A percentile compares a stretch with the other conserved stretches of the same genome.
Conservation (phyloP, 2,329 filamentous ascomycete species). For the Trichoderma cornu-damae region DNA sequence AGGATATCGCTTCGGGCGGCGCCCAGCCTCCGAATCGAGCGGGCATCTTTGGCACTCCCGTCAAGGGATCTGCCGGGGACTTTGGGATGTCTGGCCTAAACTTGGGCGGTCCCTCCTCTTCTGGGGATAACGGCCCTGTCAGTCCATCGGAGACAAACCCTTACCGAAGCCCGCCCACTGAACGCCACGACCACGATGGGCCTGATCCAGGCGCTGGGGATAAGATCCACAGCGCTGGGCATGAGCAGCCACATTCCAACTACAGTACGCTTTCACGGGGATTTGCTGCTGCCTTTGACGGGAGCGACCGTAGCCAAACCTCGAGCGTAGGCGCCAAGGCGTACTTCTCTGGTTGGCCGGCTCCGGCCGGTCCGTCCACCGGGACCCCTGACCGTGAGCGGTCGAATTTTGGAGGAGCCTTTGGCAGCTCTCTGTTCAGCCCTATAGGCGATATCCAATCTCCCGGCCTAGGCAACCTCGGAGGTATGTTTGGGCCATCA, state of each 20-base stretch:
- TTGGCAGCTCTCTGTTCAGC: constrained; percentile 77
- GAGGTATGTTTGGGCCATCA: constrained; percentile 63
- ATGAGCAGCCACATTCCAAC: constrained; percentile 38
- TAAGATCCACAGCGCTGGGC: constrained; percentile 40
- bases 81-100: constrained; percentile 59
- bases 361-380: constrained; percentile 51
- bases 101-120: constrained; percentile 44
- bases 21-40: constrained; percentile 31
- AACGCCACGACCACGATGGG: constrained; percentile 62
- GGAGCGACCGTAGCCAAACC: constrained; percentile 86
- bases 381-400: constrained; percentile 65
- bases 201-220: constrained; percentile 49
- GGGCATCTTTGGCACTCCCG: constrained; percentile 48
- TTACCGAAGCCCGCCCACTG: constrained; percentile 82
- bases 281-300: constrained; percentile 53
- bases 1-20: constrained; percentile 55
- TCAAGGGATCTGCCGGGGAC: constrained; percentile 51
- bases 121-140: constrained; percentile 62
- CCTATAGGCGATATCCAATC: constrained; percentile 74
- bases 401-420: constrained; percentile 51
- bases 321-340: constrained; percentile 79
- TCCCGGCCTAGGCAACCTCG: constrained; percentile 61
- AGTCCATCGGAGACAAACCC: constrained; percentile 96
- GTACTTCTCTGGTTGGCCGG: constrained; percentile 63
- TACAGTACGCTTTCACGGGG: constrained; percentile 54